A percentile compares a stretch with the other conserved stretches of the same genome.
Evolutionary conservation across 1,139 yeast species (phyloP).

Genomic region (Yamadazyma atlantica): DNA sequence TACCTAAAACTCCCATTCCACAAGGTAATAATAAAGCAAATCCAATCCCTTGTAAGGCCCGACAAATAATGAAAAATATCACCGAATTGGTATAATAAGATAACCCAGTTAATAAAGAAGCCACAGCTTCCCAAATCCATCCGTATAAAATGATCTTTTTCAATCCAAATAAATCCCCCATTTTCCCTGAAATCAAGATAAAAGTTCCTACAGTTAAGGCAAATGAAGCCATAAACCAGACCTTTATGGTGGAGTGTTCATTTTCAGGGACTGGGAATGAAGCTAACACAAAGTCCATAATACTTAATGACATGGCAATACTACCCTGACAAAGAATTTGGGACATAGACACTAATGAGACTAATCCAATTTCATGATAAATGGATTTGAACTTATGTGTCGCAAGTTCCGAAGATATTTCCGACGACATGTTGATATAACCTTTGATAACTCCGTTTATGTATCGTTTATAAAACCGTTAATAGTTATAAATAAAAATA

Average conservation of each 20-base stretch:
- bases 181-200: constrained; percentile 57
- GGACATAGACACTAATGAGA: constrained; percentile 35
- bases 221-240: constrained; percentile 60
- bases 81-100: constrained; percentile 43
- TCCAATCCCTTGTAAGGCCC: constrained; percentile 58
- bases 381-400: constrained; percentile 16
- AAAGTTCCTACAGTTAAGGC: constrained; percentile 60
- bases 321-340: constrained; percentile 42
- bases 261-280: constrained; percentile 22
- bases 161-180: constrained; percentile 57
- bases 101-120: constrained; percentile 51
- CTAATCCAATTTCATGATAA: constrained; percentile 29
- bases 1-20: constrained; percentile 31
- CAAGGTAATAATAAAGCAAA: constrained; percentile 40
- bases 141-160: constrained; percentile 43
- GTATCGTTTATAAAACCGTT: too few species aligned
- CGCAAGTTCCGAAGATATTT: constrained; percentile 2
- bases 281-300: constrained; percentile 37
- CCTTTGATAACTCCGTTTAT: too few species aligned
- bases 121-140: constrained; percentile 41
- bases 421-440: too few species aligned
- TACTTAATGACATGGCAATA: constrained; percentile 38
- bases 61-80: constrained; percentile 47
- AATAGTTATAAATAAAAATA: too few species aligned
- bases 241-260: constrained; percentile 23